Percentiles rank a stretch among this genome's conserved stretches.
These are phyloP conservation scores for Fusarium anguioides DNA, from an alignment of 2,329 filamentous ascomycete genomes.

Conservation along the genomic window DNA sequence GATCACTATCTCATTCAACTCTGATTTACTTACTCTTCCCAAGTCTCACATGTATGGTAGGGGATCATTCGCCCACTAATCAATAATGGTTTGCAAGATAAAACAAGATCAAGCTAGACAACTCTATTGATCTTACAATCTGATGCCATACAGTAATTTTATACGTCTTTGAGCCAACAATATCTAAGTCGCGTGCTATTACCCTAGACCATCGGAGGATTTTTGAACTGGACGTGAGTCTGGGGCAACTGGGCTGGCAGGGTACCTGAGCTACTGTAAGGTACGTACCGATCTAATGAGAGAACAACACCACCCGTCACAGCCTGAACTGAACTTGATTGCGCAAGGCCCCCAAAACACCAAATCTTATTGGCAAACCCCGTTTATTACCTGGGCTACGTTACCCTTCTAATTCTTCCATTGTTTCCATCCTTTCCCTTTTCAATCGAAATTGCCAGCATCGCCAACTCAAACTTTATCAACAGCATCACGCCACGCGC, in stretches of 20 bases:
- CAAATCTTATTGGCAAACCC: slow-evolving; percentile 25
- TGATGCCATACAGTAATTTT: not conserved
- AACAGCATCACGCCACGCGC: slow-evolving; percentile 25
- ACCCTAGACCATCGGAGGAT: slow-evolving; percentile 1
- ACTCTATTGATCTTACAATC: not conserved
- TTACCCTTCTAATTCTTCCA: slow-evolving; percentile 19
- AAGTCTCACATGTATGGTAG: too few species aligned
- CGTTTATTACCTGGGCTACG: not conserved
- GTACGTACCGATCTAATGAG: slow-evolving; percentile 30
- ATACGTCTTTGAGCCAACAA: not conserved
- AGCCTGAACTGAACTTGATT: slow-evolving; percentile 18
- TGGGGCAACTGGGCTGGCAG: not conserved
- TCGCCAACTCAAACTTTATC: slow-evolving; percentile 23
- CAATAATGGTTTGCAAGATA: not conserved
- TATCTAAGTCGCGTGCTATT: not conserved
- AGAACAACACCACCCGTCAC: slow-evolving; percentile 36
- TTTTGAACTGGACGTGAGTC: not conserved
- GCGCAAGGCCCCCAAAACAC: slow-evolving; percentile 25
- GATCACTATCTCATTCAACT: too few species aligned
- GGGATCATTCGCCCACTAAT: not conserved
- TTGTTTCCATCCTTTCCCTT: not conserved
- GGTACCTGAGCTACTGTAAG: slow-evolving; percentile 32
- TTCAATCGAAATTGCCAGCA: slow-evolving; percentile 19
- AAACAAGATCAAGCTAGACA: not conserved
- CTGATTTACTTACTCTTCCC: too few species aligned